Evolutionary conservation across 139 green algal genomes (phyloP), one percentile per base, ranked within the genome.

Genomic region (Pleodorina starrii): DNA sequence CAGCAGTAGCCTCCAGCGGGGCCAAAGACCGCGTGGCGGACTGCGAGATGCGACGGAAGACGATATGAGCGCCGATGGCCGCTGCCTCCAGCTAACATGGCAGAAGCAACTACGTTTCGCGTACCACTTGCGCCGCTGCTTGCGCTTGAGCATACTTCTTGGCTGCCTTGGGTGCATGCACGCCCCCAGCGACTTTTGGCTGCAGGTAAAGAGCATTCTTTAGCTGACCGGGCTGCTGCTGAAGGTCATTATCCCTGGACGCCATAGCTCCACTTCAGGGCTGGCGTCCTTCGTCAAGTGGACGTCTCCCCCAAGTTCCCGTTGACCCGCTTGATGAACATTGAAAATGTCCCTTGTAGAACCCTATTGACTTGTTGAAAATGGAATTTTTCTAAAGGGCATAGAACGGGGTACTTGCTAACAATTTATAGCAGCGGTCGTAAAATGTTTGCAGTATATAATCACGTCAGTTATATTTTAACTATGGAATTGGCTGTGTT

Each of bases 121-220:
- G 78, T 85, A 88, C 82, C 82, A 88, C 5, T 51, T 88, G 66
- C 27, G 82, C 43, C 17, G 82, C 82, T 69, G 82, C 82, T 29
- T 79, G 66, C 50, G 84, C 84, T 23, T 89, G 48, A 14, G 69
- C 84, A 89, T 83, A 82, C 57, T 90, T 92, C 42, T 86, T 80
- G 23, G 84, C 90, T 50, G 88, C 84, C 51, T 93, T 93, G 2
- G 90, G 86, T 21, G 83, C 68, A 66, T 85, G 69, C 38, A 79
- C 81, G 5, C 25, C 42, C 27, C 46, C 60, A 10, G 72, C 36
- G 0, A 17, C 17, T 11, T 85, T 84, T 43, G 91, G 84, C 77
- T 77, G 50, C 0, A 93, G 57, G 59, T 93, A 93, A 3, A 93
- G 54, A 21, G 84, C 54, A n/a, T 74, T 51, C 17, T 66, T 80